These are phyloP conservation scores for Fusarium solani-melongenae DNA, from an alignment of 2,329 filamentous ascomycete species.

Conservation along the genomic window DNA sequence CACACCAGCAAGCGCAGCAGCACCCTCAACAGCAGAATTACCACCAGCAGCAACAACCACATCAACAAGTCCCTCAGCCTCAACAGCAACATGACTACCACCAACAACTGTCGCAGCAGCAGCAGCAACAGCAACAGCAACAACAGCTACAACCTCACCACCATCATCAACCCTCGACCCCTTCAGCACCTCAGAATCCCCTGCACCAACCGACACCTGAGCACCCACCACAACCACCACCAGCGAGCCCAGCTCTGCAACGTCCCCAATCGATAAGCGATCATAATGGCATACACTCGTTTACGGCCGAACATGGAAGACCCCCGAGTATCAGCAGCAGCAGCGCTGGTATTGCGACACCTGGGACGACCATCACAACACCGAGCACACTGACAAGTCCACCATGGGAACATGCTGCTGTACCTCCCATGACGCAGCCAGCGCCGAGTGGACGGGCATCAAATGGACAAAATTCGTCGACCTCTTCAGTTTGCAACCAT, in stretches of 20 bases:
- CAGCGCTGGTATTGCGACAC: conserved; percentile 15
- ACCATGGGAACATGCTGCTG: conserved; percentile 5
- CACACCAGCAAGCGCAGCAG: neutral
- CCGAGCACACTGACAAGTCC: conserved; percentile 14
- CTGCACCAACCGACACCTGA: neutral
- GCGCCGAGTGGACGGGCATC: conserved; percentile 6
- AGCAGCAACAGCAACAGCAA: conserved; percentile 4
- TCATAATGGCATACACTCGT: conserved; percentile 7
- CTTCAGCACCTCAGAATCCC: neutral
- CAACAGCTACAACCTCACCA: neutral
- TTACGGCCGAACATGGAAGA: conserved; percentile 7
- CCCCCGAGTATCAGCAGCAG: conserved; percentile 22
- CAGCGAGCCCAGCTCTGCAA: conserved; percentile 2
- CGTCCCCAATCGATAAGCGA: conserved; percentile 7
- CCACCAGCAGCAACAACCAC: neutral
- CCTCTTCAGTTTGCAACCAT: conserved; percentile 23
- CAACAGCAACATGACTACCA: conserved; percentile 1
- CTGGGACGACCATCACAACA: conserved; percentile 15
- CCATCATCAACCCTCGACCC: neutral
- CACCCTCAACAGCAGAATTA: neutral
- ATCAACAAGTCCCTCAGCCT: neutral
- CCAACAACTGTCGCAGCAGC: neutral
- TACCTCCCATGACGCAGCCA: conserved; percentile 1
- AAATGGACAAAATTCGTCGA: neutral
- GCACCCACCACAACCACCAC: neutral